A percentile compares a stretch with the other conserved stretches of the same genome.
Conservation (phyloP, 2,329 filamentous ascomycete genomes). For the Plenodomus tracheiphilus region DNA sequence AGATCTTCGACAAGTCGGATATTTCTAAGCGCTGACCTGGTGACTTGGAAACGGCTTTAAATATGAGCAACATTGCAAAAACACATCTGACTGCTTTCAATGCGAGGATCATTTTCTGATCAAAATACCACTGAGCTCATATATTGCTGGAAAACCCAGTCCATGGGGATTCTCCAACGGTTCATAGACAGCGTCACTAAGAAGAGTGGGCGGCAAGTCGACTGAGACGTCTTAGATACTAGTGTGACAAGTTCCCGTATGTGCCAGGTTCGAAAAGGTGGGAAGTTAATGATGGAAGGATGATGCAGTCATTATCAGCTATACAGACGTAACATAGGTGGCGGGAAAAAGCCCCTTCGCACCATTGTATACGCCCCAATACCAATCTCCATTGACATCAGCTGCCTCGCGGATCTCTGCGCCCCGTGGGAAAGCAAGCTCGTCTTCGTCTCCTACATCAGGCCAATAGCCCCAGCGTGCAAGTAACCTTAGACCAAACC, state of each 20-base stretch:
- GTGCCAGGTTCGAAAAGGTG: conserved; percentile 19
- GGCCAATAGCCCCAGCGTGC: conserved; percentile 83
- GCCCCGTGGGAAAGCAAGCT: conserved; percentile 80
- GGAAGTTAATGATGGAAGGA: background rate
- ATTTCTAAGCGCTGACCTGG: conserved; percentile 54
- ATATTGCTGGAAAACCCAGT: conserved; percentile 57
- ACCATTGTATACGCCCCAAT: conserved; percentile 82
- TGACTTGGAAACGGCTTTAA: conserved; percentile 43
- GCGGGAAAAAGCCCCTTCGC: conserved; percentile 78
- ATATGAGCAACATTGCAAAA: conserved; percentile 54
- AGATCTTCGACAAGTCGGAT: conserved; percentile 55
- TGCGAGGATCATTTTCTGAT: conserved; percentile 59
- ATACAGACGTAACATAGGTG: conserved; percentile 59
- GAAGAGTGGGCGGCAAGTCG: conserved; percentile 60
- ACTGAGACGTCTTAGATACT: conserved; percentile 56
- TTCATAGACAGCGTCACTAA: conserved; percentile 58
- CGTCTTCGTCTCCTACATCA: conserved; percentile 65
- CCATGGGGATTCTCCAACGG: conserved; percentile 54
- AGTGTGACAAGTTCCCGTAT: conserved; percentile 54
- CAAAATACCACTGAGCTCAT: conserved; percentile 59
- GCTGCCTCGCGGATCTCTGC: conserved; percentile 83
- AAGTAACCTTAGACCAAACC: conserved; percentile 64
- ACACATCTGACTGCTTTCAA: conserved; percentile 58
- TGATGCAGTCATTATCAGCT: background rate
- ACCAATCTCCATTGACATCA: conserved; percentile 91